Base-by-base conservation (phyloP, 495 filamentous ascomycete species). In the Pseudoneurospora amorphoporcata region DNA sequence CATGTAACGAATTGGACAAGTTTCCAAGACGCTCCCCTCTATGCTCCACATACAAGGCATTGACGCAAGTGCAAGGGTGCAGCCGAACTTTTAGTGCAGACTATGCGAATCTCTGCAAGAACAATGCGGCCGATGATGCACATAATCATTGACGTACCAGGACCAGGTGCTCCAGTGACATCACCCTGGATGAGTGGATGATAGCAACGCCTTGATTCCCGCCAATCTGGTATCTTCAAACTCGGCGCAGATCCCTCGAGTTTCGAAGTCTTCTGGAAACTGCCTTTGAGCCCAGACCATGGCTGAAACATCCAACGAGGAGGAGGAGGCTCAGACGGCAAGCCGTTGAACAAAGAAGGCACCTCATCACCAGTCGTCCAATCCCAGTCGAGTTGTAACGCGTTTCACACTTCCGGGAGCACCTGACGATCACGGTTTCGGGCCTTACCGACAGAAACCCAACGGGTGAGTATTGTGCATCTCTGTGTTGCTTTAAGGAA, bases 21-120 rank as follows among this genome's bases (percentile, higher is more conserved):
- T 32, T 61, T 35, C 14, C 53, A 29, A 61, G 23, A 29, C 53
- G 53, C 29, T 61, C 53, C 23, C 29, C 23, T 61, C 23, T 32
- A 0, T 68, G 43, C 73, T 71, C 74, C 42, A 77, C 77, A 80
- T 77, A 68, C 73, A 76, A 76, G 69, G 78, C 76, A 75, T 75
- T 74, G 68, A 82, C 75, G 76, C 81, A 80, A 47, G 70, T 75
- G 74, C 76, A 80, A 76, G 81, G 79, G 72, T 83, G 40, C n/a
- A 74, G 41, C 29, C 17, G 45, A 38, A 72, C 29, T 39, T 68
- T 72, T 72, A 39, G 73, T 72, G 69, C 70, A 71, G 71, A 65
- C 42, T 40, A 70, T 61, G 47, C 16, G 42, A 40, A 43, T 71
- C 47, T 69, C 37, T 65, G 43, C 73, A 40, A 68, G 71, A 69